Base-by-base conservation (phyloP, 2,329 filamentous ascomycete genomes). In the Penicillium sp. region DNA sequence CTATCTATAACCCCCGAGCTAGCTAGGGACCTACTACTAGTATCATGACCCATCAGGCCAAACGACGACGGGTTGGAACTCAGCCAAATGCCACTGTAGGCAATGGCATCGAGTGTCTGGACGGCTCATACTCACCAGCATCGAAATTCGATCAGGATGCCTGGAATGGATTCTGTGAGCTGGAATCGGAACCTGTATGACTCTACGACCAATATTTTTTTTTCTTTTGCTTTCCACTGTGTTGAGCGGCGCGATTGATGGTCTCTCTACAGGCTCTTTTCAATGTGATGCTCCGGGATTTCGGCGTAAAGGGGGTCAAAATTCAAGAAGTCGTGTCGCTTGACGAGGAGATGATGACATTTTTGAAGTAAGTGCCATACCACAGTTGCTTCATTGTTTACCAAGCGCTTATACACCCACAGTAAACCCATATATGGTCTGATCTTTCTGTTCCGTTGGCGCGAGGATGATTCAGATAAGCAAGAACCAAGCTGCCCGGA, bases 261-360 rank as follows among this genome's bases (percentile, higher is more conserved):
- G n/a, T n/a, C n/a, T n/a, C n/a, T n/a, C n/a, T n/a, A n/a, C n/a
- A 89, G 87, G 83, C 81, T 24, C 83, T 90, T 60, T 96, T 97
- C 74, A 93, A 89, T 61, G 81, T 82, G 35, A 91, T 97, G 66
- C 75, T 97, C 3, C 77, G 78, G 29, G 83, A 89, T 43, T 82
- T 93, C 52, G 89, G 89, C 21, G 85, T 91, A 4, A 73, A 78
- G 49, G 80, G 83, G 45, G 78, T 89, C 52, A 85, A 82, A 56
- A 79, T 91, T 1, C 80, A 86, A 53, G 90, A 97, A 64, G 75
- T 95, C 1, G 80, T 88, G 52, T 77, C 78, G 29, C 72, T 95
- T 17, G 87, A 94, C 49, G 76, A 83, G 53, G 77, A 80, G 7
- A 77, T 77, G 46, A 71, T 89, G 28, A 72, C 72, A n/a, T 69